Base-by-base conservation (phyloP, 176 grass and related monocot genomes). In the Microstegium vimineum region DNA sequence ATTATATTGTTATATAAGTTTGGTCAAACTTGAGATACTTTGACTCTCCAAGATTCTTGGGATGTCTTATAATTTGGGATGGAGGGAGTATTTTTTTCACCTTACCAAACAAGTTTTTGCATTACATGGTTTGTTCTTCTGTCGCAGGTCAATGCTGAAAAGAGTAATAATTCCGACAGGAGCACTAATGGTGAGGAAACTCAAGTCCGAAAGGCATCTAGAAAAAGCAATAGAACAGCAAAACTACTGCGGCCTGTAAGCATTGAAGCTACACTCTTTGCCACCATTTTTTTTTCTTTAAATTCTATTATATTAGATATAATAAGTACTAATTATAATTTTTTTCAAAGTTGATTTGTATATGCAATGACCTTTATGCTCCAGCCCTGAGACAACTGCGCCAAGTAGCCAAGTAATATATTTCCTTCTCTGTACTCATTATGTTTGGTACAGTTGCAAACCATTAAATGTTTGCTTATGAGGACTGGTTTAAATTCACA, bases 281-380 rank as follows among this genome's bases (percentile, higher is more conserved):
- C 25, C 40, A 75, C 69, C 35, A 45, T 51, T 82, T 75, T 75
- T 78, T 61, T 17, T 84, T 75, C 61, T 30, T 86, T 76, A 26
- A 45, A 64, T 22, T 78, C 13, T 76, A 46, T 22, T 36, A 62
- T 76, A 46, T 22, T 36, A 62, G 77, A 80, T 86, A 18, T 56
- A 56, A 22, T 80, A 35, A 56, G 10, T 38, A 80, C 43, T 80
- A 31, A 57, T 51, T 46, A 59, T 30, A 81, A 79, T 68, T 77
- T 88, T 68, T 77, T 88, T 77, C 62, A 60, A 83, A 98, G 92
- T 84, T 98, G 76, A 98, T 98, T 80, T 98, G 95, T 86, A 98
- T 98, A 87, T 98, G 95, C 86, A 98, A 98, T 86, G 95, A 98
- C 79, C 90, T 98, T 69, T 98, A 94, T 91, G 92, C 88, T 81